Conservation (phyloP, 2,329 filamentous ascomycete genomes). For the Corniculantispora saksenae region DNA sequence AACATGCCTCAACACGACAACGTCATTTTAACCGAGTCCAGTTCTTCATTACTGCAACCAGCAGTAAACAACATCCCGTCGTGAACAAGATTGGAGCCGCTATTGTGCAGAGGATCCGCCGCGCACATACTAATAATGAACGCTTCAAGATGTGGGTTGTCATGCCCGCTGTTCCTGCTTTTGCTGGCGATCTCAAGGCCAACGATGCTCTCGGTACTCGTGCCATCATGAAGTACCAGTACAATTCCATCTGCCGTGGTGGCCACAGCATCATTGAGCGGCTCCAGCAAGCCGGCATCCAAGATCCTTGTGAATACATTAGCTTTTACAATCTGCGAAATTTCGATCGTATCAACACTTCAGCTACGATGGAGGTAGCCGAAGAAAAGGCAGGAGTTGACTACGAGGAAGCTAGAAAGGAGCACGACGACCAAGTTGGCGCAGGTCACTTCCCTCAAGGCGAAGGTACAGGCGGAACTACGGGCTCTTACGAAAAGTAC, state of each 20-base stretch:
- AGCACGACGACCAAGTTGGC: slow-evolving; percentile 61
- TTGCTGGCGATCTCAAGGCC: slow-evolving; percentile 75
- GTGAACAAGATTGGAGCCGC: slow-evolving; percentile 77
- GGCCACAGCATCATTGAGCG: slow-evolving; percentile 76
- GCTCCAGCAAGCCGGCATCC: slow-evolving; percentile 67
- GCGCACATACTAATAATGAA: slow-evolving; percentile 65
- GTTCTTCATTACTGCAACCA: slow-evolving; percentile 86
- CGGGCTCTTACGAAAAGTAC: slow-evolving; percentile 65
- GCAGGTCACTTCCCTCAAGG: slow-evolving; percentile 42
- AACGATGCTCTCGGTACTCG: slow-evolving; percentile 75
- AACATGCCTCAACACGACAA: neutral
- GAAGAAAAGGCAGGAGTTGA: slow-evolving; percentile 65
- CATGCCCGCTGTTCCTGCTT: slow-evolving; percentile 80
- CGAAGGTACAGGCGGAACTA: slow-evolving; percentile 36
- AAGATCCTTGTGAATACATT: slow-evolving; percentile 71
- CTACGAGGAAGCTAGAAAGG: slow-evolving; percentile 66
- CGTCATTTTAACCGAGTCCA: slow-evolving; percentile 34
- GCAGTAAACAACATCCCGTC: slow-evolving; percentile 68
- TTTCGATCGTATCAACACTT: slow-evolving; percentile 80
- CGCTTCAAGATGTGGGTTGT: slow-evolving; percentile 74
- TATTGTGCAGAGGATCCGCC: slow-evolving; percentile 75
- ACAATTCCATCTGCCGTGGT: slow-evolving; percentile 75
- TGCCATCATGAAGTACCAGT: slow-evolving; percentile 88
- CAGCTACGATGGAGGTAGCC: slow-evolving; percentile 58
- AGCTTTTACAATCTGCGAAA: slow-evolving; percentile 83